Evolutionary conservation across 306 rosid species (phyloP).

Genomic region (Oemleria cerasiformis): DNA sequence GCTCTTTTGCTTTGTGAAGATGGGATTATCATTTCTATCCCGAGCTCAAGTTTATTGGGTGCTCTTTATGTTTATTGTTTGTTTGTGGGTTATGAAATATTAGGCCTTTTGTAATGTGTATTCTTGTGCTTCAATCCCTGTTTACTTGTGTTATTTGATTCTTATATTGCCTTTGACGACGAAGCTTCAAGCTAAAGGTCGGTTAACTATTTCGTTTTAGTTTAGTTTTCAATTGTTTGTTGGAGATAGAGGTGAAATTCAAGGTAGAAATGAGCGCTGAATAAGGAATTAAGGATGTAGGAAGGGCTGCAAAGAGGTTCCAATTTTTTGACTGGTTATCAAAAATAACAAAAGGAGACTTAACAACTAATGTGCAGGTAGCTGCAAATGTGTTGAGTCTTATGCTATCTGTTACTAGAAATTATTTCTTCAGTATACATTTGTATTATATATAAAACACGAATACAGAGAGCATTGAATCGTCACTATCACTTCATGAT

Average conservation of each 20-base stretch:
- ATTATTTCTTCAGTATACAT: not conserved
- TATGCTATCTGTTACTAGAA: not conserved
- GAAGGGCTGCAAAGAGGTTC: not conserved
- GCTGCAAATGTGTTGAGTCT: not conserved
- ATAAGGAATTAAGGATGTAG: no score
- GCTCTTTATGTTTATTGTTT: not conserved
- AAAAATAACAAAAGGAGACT: not conserved
- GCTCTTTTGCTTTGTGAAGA: not conserved
- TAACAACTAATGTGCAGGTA: not conserved
- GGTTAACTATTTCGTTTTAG: no score
- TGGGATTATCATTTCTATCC: not conserved
- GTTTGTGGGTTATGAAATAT: not conserved
- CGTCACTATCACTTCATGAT: not conserved
- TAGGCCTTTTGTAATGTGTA: not conserved
- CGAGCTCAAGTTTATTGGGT: not conserved
- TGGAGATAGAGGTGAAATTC: no score
- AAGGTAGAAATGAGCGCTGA: no score
- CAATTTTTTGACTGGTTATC: not conserved
- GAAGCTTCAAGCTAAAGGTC: not conserved
- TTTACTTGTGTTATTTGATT: not conserved
- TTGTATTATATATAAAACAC: not conserved
- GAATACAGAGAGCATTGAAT: not conserved
- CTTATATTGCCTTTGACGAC: not conserved
- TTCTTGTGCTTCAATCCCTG: not conserved
- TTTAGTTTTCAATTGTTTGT: no score